Conservation (phyloP, 495 filamentous ascomycete genomes). For the Xylaria longipes region DNA sequence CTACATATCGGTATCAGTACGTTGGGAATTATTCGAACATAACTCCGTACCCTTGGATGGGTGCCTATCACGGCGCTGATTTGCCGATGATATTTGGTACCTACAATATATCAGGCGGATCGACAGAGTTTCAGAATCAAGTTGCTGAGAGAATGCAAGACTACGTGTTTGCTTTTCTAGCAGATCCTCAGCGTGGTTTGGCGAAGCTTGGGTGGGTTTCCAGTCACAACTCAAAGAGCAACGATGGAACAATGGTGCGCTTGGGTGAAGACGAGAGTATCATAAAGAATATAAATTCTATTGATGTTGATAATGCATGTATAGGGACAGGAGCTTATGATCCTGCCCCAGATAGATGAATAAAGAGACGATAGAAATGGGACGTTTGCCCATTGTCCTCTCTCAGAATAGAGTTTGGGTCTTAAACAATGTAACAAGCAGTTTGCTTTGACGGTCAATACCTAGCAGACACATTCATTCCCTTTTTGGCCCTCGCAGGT, state of each 20-base stretch:
- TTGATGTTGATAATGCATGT: slow-evolving; percentile 36
- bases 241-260: slow-evolving; percentile 28
- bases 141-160: slow-evolving; percentile 53
- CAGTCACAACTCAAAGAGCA: neutral
- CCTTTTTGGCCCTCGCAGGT: neutral
- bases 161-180: slow-evolving; percentile 49
- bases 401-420: neutral
- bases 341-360: slow-evolving; percentile 21
- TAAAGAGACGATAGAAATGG: neutral
- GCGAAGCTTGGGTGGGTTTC: slow-evolving; percentile 34
- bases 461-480: neutral
- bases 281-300: slow-evolving; percentile 30
- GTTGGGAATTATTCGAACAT: slow-evolving; percentile 56
- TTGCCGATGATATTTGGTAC: slow-evolving; percentile 56
- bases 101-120: slow-evolving; percentile 37
- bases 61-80: slow-evolving; percentile 59
- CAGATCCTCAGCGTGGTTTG: slow-evolving; percentile 48
- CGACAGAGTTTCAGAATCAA: slow-evolving; percentile 43
- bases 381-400: neutral
- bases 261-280: slow-evolving; percentile 26
- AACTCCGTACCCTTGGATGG: slow-evolving; percentile 50
- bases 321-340: slow-evolving; percentile 30
- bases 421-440: neutral
- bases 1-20: slow-evolving; percentile 60
- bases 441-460: neutral